Evolutionary conservation across 1,284 basidiomycete species (phyloP).

Genomic region (Ustilago xerochloae): DNA sequence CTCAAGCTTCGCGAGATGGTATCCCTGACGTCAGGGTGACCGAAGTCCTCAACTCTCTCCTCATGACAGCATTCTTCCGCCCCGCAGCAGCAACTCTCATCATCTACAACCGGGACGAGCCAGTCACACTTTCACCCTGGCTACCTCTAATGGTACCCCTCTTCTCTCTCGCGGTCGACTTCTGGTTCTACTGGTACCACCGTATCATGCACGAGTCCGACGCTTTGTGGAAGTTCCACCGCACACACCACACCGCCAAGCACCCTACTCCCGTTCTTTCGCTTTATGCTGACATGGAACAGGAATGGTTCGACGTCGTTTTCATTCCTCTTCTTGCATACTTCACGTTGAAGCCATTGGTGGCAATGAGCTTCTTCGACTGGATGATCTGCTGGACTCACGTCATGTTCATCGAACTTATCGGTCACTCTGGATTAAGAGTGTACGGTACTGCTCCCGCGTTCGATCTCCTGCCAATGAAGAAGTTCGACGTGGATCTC

Average conservation of each 20-base stretch:
- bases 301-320: conserved; percentile 58
- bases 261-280: conserved; percentile 56
- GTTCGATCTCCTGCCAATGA: conserved; percentile 34
- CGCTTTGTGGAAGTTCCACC: conserved; percentile 53
- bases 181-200: conserved; percentile 64
- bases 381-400: conserved; percentile 49
- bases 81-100: conserved; percentile 45
- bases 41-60: conserved; percentile 41
- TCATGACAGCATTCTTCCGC: conserved; percentile 47
- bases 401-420: conserved; percentile 54
- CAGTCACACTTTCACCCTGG: conserved; percentile 37
- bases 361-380: conserved; percentile 39
- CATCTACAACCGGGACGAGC: conserved; percentile 50
- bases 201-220: conserved; percentile 59
- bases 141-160: conserved; percentile 52
- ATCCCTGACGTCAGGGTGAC: conserved; percentile 41
- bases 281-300: conserved; percentile 56
- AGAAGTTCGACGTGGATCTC: conserved; percentile 53
- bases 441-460: conserved; percentile 43
- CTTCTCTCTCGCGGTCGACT: conserved; percentile 52
- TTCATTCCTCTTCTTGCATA: conserved; percentile 50
- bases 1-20: conserved; percentile 44
- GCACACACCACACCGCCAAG: conserved; percentile 54
- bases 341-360: conserved; percentile 23
- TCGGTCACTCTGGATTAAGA: conserved; percentile 62